Percentiles rank a stretch among this genome's conserved stretches.
These are phyloP conservation scores for Vitellaria paradoxa DNA, from an alignment of 179 eudicot genomes.

Conservation along the genomic window DNA sequence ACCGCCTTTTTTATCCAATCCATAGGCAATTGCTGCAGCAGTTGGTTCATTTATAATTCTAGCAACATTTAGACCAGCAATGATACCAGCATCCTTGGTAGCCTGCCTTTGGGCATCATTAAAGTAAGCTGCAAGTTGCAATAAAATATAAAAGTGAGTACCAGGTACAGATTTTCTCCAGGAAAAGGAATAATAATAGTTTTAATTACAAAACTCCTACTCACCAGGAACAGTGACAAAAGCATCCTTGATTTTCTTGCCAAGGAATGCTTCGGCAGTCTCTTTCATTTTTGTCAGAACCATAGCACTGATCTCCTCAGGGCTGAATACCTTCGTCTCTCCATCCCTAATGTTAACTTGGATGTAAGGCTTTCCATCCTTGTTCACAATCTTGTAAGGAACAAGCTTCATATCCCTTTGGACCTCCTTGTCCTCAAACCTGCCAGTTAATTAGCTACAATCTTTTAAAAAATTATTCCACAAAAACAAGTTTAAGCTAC, in stretches of 20 bases:
- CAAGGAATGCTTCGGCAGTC: constrained; percentile 39
- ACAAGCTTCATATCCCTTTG: constrained; percentile 43
- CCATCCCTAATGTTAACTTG: constrained; percentile 37
- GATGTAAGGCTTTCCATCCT: constrained; percentile 43
- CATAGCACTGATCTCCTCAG: constrained; percentile 39
- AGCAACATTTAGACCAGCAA: constrained; percentile 30
- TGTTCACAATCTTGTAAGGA: constrained; percentile 31
- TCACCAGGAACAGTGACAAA: constrained; percentile 47
- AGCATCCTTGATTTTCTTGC: constrained; percentile 39
- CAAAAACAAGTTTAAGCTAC: not conserved
- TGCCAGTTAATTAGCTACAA: not conserved
- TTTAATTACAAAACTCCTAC: too few species aligned
- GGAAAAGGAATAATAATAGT: too few species aligned
- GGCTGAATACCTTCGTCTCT: constrained; percentile 39
- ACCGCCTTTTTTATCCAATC: constrained; percentile 46
- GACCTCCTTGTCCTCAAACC: constrained; percentile 49
- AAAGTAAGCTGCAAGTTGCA: constrained; percentile 32
- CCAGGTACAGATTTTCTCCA: too few species aligned
- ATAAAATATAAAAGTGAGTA: not conserved
- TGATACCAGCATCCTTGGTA: constrained; percentile 33
- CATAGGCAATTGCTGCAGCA: constrained; percentile 50
- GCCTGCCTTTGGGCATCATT: constrained; percentile 46
- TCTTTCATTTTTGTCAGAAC: constrained; percentile 33
- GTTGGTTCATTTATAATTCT: constrained; percentile 37
- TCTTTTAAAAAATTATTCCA: not conserved